These are phyloP conservation scores for Fusarium bulbicola DNA, from an alignment of 2,329 filamentous ascomycete species.

Conservation along the genomic window DNA sequence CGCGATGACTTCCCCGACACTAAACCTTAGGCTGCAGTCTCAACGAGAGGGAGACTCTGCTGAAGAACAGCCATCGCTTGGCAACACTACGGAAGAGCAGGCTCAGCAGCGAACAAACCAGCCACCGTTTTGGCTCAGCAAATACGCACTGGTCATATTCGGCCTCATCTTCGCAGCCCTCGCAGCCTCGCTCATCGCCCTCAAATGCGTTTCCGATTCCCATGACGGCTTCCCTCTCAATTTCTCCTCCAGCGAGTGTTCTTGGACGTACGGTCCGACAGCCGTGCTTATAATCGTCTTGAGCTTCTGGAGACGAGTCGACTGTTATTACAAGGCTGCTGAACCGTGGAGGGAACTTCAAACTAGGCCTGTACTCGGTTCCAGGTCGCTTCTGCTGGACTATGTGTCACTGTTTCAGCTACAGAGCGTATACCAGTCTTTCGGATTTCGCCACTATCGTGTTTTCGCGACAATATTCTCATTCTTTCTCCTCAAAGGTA, in stretches of 20 bases:
- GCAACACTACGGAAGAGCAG: rapidly evolving
- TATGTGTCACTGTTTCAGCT: neutral
- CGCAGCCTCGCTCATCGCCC: rapidly evolving
- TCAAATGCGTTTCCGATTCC: neutral
- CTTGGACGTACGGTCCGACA: neutral
- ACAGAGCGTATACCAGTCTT: rapidly evolving
- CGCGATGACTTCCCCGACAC: neutral
- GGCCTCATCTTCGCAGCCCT: rapidly evolving
- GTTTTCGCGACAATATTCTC: rapidly evolving
- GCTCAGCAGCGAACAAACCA: rapidly evolving
- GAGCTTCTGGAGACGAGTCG: neutral
- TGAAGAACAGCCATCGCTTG: neutral
- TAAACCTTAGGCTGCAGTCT: neutral
- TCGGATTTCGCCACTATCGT: rapidly evolving
- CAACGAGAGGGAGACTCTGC: neutral
- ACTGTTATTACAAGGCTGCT: neutral
- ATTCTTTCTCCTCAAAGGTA: neutral
- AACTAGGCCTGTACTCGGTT: rapidly evolving
- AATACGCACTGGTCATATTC: neutral
- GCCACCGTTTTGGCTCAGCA: neutral
- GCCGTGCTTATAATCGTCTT: neutral
- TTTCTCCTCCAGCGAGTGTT: neutral
- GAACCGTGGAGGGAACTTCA: neutral
- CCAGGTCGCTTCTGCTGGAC: neutral
- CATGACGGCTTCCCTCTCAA: neutral